These are phyloP conservation scores for Stagonosporopsis cucurbitacearum DNA, from an alignment of 2,329 filamentous ascomycete genomes.

Conservation along the genomic window DNA sequence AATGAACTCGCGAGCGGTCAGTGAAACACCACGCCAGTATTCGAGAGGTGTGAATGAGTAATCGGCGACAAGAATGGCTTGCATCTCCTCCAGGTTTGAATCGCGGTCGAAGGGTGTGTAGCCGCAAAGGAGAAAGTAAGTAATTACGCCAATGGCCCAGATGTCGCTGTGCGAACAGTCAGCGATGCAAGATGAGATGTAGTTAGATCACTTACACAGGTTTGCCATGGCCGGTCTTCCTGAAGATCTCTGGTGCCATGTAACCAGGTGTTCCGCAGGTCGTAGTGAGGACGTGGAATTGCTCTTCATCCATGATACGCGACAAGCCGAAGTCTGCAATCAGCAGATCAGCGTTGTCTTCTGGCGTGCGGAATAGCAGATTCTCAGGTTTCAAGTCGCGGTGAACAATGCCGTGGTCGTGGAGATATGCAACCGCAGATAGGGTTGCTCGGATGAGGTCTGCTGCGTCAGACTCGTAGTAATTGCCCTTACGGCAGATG, in stretches of 20 bases:
- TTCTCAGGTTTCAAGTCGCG: constrained; percentile 98
- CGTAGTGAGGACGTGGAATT: constrained; percentile 96
- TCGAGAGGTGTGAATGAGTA: constrained; percentile 94
- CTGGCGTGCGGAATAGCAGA: constrained; percentile 91
- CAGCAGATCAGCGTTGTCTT: constrained; percentile 95
- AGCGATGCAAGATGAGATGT: constrained; percentile 8
- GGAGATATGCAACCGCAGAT: constrained; percentile 96
- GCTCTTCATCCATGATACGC: constrained; percentile 98
- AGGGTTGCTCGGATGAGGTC: constrained; percentile 94
- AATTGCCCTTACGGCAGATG: constrained; percentile 97
- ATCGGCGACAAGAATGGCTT: constrained; percentile 94
- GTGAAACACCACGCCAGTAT: constrained; percentile 95
- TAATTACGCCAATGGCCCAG: constrained; percentile 98
- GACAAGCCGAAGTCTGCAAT: constrained; percentile 97
- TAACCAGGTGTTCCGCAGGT: constrained; percentile 98
- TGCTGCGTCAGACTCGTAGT: constrained; percentile 96
- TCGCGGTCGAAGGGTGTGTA: constrained; percentile 99
- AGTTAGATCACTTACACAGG: constrained; percentile 68
- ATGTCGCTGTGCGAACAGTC: constrained; percentile 67
- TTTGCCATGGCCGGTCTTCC: constrained; percentile 97
- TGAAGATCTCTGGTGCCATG: constrained; percentile 99
- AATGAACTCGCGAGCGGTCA: constrained; percentile 87
- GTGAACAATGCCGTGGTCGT: constrained; percentile 98
- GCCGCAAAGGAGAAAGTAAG: constrained; percentile 96
- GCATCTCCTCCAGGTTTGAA: constrained; percentile 98